Percentiles rank a stretch among this genome's conserved stretches.
These are phyloP conservation scores for Penicillium manginii DNA, from an alignment of 495 filamentous ascomycete genomes.

Conservation along the genomic window DNA sequence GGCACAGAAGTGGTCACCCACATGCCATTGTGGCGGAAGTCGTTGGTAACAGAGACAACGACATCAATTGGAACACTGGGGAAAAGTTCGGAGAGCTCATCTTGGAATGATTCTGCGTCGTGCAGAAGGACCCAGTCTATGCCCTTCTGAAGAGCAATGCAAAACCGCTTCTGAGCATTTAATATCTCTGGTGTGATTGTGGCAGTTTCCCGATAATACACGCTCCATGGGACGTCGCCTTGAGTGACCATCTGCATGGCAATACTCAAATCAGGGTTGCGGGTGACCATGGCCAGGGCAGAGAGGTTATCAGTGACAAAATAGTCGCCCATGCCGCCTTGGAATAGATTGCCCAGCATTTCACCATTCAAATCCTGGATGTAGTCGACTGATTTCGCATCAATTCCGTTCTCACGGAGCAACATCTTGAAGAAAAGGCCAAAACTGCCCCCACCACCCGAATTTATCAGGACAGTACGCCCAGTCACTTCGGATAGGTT, in stretches of 20 bases:
- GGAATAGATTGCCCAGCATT: constrained; percentile 9
- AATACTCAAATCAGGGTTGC: constrained; percentile 2
- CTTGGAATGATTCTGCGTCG: neutral
- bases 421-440: constrained; percentile 19
- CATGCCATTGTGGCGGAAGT: constrained; percentile 11
- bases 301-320: constrained; percentile 16
- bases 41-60: constrained; percentile 9
- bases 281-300: constrained; percentile 2
- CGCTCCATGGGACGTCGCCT: constrained; percentile 14
- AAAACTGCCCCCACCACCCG: constrained; percentile 10
- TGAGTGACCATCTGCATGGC: constrained; percentile 12
- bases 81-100: constrained; percentile 10
- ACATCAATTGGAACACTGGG: constrained; percentile 10
- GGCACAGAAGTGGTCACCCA: constrained; percentile 11
- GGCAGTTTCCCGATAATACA: constrained; percentile 12
- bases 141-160: constrained; percentile 3
- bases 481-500: constrained; percentile 2
- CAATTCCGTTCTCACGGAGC: constrained; percentile 9
- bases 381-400: constrained; percentile 13
- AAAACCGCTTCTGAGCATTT: constrained; percentile 7
- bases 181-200: constrained; percentile 12
- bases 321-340: constrained; percentile 15
- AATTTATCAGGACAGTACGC: constrained; percentile 12
- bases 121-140: constrained; percentile 8
- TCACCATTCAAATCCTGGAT: constrained; percentile 12